A percentile compares a stretch with the other conserved stretches of the same genome.
Evolutionary conservation across 2,329 filamentous ascomycete genomes (phyloP).

Genomic region (Zasmidium angulare): DNA sequence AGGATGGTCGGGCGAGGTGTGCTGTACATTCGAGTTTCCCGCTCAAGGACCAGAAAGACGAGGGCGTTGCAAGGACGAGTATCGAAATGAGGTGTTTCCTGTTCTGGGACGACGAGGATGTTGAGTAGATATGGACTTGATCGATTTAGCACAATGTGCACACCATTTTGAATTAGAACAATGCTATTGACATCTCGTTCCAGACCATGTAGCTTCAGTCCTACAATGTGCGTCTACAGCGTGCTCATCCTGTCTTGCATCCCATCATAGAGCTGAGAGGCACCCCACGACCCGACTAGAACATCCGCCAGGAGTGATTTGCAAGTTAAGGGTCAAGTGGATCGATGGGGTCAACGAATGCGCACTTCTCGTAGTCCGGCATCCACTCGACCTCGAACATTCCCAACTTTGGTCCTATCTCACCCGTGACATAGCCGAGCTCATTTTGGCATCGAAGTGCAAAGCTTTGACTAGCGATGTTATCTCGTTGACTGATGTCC

Average conservation of each 20-base stretch:
- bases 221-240: no score
- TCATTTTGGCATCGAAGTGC: not conserved
- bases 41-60: constrained; percentile 44
- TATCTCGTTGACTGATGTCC: not conserved
- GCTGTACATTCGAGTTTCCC: constrained; percentile 8
- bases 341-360: constrained; percentile 1
- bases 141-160: no score
- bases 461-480: constrained; percentile 2
- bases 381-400: not conserved
- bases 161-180: no score
- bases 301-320: no score
- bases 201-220: no score
- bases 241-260: no score
- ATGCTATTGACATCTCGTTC: no score
- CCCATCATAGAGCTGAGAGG: no score
- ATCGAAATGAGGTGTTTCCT: constrained; percentile 9
- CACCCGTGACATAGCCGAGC: not conserved
- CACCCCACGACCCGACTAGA: no score
- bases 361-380: not conserved
- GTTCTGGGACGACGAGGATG: constrained; percentile 11
- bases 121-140: not conserved
- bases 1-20: constrained; percentile 51
- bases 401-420: not conserved
- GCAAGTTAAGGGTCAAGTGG: constrained; percentile 1
- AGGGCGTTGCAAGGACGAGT: constrained; percentile 4